These are phyloP conservation scores for Areca catechu DNA, from an alignment of 176 grass and related monocot genomes.

Conservation along the genomic window DNA sequence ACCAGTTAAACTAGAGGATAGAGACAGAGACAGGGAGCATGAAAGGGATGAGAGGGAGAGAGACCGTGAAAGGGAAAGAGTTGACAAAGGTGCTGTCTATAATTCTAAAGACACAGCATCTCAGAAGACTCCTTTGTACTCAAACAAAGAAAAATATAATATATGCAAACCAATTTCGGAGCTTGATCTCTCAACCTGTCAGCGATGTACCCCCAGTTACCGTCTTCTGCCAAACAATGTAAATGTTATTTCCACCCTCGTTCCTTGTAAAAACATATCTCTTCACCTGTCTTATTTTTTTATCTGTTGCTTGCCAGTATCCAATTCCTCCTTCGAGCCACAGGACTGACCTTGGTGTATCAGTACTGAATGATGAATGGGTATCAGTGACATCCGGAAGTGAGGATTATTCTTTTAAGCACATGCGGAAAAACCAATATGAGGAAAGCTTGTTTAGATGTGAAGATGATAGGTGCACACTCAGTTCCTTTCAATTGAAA, in stretches of 20 bases:
- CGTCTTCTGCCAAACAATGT: conserved; percentile 75
- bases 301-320: conserved; percentile 31
- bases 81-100: conserved; percentile 32
- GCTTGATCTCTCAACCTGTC: conserved; percentile 68
- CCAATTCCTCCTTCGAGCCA: conserved; percentile 49
- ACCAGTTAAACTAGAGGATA: conserved; percentile 34
- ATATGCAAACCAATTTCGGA: conserved; percentile 69
- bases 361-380: conserved; percentile 63
- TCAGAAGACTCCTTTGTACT: conserved; percentile 28
- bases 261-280: not conserved
- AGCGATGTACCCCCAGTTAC: conserved; percentile 66
- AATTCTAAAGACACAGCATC: conserved; percentile 34
- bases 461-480: conserved; percentile 58
- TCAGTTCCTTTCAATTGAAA: not conserved
- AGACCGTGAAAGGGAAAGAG: conserved; percentile 35
- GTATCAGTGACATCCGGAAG: conserved; percentile 81
- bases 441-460: conserved; percentile 91
- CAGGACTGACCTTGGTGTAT: conserved; percentile 49
- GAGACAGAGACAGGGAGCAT: conserved; percentile 48
- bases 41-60: conserved; percentile 48
- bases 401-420: conserved; percentile 87
- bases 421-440: conserved; percentile 86
- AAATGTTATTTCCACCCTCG: conserved; percentile 2
- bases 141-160: conserved; percentile 65
- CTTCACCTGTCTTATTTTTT: conserved; percentile 3